These are phyloP conservation scores for Akebia trifoliata DNA, from an alignment of 164 flowering plant genomes.

Conservation along the genomic window DNA sequence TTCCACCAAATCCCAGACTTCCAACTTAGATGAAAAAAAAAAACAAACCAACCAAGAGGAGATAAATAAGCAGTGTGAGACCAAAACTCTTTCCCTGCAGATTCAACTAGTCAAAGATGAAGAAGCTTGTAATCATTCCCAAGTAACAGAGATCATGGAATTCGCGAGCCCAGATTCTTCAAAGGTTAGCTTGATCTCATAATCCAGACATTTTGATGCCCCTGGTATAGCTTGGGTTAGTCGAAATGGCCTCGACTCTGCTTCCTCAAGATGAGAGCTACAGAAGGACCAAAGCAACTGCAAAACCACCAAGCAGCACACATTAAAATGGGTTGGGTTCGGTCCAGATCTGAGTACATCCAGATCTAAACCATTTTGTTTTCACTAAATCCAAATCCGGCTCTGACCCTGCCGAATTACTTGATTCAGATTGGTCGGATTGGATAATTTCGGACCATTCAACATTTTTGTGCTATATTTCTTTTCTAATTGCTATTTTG, in stretches of 20 bases:
- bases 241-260: constrained; percentile 45
- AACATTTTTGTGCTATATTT: no score
- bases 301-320: constrained; percentile 16
- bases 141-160: constrained; percentile 80
- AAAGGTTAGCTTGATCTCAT: constrained; percentile 46
- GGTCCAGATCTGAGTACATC: no score
- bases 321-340: not conserved
- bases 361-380: no score
- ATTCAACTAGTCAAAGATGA: not conserved
- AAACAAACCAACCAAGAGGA: not conserved
- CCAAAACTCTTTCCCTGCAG: constrained; percentile 19
- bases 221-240: constrained; percentile 87
- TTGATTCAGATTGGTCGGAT: no score
- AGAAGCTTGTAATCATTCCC: constrained; percentile 44
- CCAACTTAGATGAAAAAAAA: not conserved
- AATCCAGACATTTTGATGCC: constrained; percentile 65
- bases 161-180: constrained; percentile 81
- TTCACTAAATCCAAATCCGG: no score
- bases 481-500: no score
- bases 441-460: no score
- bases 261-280: constrained; percentile 54
- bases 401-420: no score
- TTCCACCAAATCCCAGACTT: not conserved
- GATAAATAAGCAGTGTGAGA: not conserved
- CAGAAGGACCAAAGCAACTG: constrained; percentile 99